Evolutionary conservation across 1,284 basidiomycete genomes (phyloP), one percentile per base, ranked within the genome.

Genomic region (Cutaneotrichosporon sp.): DNA sequence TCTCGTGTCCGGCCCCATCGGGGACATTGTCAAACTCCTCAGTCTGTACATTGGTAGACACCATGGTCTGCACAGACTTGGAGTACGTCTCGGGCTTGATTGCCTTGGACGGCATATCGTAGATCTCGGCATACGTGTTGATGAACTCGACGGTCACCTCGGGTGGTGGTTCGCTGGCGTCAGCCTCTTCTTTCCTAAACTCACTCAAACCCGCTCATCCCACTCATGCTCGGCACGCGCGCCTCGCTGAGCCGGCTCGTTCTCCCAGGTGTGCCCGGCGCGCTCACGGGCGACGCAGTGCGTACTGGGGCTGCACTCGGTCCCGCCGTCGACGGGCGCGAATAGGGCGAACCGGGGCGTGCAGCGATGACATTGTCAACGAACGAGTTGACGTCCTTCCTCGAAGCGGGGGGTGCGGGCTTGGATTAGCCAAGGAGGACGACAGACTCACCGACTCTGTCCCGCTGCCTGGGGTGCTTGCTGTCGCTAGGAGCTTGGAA

Each of bases 91-190:
- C 62, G 32, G 55, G 66, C 58, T 64, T 70, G 38, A 38, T 30
- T 18, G 50, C 91, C 83, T 90, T 91, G 73, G 89, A 87, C 0
- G 92, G 92, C n/a, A 94, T 81, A 72, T 94, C 91, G 72, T 91
- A 95, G 13, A 95, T 81, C 74, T 95, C 92, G 70, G 91, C 88
- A 68, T 92, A 90, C 14, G 91, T 85, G 71, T 95, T 90, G 64
- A 95, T 86, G 46, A 92, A 83, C 73, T 92, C 90, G n/a, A 86
- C 85, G 42, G 31, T 50, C 32, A 50, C 47, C 22, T 30, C 55
- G 32, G 58, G 58, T 10, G 22, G 18, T 8, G 56, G 14, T 32
- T 59, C 58, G 21, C 58, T 59, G 21, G 30, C 4, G 34, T 51
- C 58, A 51, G 58, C 46, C 34, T 36, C 34, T 36, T 36, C 34